A percentile compares a stretch with the other conserved stretches of the same genome.
These are phyloP conservation scores for Phytophthora melonis DNA, from an alignment of 352 stramenopile species.

Conservation along the genomic window DNA sequence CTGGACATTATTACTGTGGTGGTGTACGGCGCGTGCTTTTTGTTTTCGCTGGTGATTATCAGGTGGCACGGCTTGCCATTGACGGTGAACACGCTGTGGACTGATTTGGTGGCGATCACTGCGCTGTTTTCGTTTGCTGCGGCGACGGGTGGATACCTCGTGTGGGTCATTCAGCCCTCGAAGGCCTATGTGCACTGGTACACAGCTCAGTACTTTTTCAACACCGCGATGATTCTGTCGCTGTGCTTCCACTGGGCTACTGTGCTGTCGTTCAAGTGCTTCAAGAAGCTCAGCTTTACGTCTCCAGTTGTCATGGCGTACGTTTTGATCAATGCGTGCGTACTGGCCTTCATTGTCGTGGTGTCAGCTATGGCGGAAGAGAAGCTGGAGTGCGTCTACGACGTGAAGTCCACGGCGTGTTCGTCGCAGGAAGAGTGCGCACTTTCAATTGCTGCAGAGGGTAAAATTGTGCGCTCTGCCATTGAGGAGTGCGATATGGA, in stretches of 20 bases:
- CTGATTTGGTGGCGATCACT: slow-evolving; percentile 86
- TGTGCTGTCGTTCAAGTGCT: slow-evolving; percentile 87
- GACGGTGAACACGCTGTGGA: slow-evolving; percentile 87
- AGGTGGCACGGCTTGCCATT: slow-evolving; percentile 85
- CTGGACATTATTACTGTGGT: slow-evolving; percentile 78
- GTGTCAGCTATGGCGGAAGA: slow-evolving; percentile 59
- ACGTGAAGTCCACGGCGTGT: slow-evolving; percentile 63
- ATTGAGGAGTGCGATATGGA: slow-evolving; percentile 83
- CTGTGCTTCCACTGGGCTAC: slow-evolving; percentile 90
- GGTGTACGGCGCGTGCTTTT: slow-evolving; percentile 81
- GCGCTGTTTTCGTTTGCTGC: slow-evolving; percentile 86
- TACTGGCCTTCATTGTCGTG: slow-evolving; percentile 75
- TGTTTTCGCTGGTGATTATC: slow-evolving; percentile 88
- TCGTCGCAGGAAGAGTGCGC: slow-evolving; percentile 64
- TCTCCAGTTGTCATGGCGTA: slow-evolving; percentile 83
- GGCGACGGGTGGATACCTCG: slow-evolving; percentile 76
- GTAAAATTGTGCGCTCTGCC: slow-evolving; percentile 71
- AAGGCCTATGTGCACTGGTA: slow-evolving; percentile 89
- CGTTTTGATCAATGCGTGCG: slow-evolving; percentile 65
- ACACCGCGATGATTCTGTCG: slow-evolving; percentile 87
- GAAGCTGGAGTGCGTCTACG: slow-evolving; percentile 82
- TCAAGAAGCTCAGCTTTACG: slow-evolving; percentile 88
- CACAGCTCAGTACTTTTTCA: slow-evolving; percentile 90
- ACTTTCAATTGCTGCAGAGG: slow-evolving; percentile 68
- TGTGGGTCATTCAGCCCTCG: slow-evolving; percentile 88